These are phyloP conservation scores for Alternaria sp. DNA, from an alignment of 2,329 filamentous ascomycete genomes.

Conservation along the genomic window DNA sequence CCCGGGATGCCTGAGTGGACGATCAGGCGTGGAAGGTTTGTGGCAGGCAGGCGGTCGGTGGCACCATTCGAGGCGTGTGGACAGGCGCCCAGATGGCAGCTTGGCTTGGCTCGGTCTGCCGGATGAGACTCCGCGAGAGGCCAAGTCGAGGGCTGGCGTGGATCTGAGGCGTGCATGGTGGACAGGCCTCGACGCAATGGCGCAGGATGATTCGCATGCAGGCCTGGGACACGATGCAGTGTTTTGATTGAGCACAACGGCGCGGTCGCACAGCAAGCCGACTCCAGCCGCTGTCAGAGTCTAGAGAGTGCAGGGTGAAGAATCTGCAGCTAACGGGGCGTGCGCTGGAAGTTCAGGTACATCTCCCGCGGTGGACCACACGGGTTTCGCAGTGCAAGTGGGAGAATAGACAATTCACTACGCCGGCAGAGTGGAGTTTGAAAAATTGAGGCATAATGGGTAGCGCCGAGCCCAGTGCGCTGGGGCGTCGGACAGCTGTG, in stretches of 20 bases:
- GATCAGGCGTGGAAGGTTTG: conserved; percentile 26
- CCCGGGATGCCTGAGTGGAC: conserved; percentile 7
- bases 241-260: conserved; percentile 38
- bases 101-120: conserved; percentile 26
- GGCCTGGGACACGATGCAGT: conserved; percentile 23
- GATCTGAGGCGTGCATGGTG: conserved; percentile 23
- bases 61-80: conserved; percentile 28
- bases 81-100: conserved; percentile 21
- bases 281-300: conserved; percentile 27
- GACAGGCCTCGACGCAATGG: conserved; percentile 25
- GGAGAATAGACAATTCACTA: not conserved
- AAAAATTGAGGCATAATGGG: conserved; percentile 4
- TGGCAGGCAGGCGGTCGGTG: not conserved
- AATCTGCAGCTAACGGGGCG: conserved; percentile 32
- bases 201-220: conserved; percentile 33
- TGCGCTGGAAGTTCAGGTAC: conserved; percentile 36
- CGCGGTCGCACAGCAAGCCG: conserved; percentile 35
- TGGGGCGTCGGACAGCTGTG: conserved; percentile 10
- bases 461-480: conserved; percentile 7
- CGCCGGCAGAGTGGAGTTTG: not conserved
- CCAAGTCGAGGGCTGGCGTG: conserved; percentile 15
- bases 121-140: conserved; percentile 21
- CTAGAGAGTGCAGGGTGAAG: conserved; percentile 13
- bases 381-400: conserved; percentile 1
- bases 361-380: conserved; percentile 34